Evolutionary conservation across 148 eudicot genomes (phyloP), one percentile per base, ranked within the genome.

Genomic region (Amaranthus palmeri): DNA sequence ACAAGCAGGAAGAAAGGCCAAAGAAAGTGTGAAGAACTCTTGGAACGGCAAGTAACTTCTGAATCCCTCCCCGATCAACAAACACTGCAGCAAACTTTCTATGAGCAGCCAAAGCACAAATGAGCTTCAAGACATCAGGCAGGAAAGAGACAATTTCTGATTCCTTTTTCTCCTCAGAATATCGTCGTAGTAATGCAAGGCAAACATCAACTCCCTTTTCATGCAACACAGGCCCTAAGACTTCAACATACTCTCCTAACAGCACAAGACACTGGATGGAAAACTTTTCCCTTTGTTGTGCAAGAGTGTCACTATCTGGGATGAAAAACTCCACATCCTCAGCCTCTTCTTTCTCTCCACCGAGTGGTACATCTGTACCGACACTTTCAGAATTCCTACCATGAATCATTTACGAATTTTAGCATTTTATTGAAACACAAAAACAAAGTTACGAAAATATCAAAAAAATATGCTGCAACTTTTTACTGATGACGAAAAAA

Each of bases 141-240:
- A 95, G 83, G 79, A 86, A 86, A 72, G 62, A 69, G 60, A 74
- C 67, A 73, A 73, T 72, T 54, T 83, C 79, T 44, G 83, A 76
- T 69, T 83, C 84, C 77, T 86, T 92, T 48, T 81, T 82, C 62
- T 77, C 79, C 60, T 81, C 86, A 17, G 87, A 84, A 81, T 82
- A 84, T 75, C 83, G 77, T 72, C 80, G 86, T 78, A 95, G 72
- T 54, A 95, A 71, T 43, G 90, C 92, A 74, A 95, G 87, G 75
- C 89, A 90, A 72, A 95, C 97, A 77, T 95, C 99, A 62, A 95
- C 99, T 61, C 99, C 99, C 81, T 86, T 95, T 79, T 95, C 99
- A 70, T 88, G 96, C 77, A 91, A 76, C 76, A 95, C 92, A 76
- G 93, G 97, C 54, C 93, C 96, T 76, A 95, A 86, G 83, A 88